Percentiles rank a stretch among this genome's conserved stretches.
phyloP scores from a whole-genome alignment of 2,329 filamentous ascomycete genomes.

The Apiospora kogelbergensis region DNA sequence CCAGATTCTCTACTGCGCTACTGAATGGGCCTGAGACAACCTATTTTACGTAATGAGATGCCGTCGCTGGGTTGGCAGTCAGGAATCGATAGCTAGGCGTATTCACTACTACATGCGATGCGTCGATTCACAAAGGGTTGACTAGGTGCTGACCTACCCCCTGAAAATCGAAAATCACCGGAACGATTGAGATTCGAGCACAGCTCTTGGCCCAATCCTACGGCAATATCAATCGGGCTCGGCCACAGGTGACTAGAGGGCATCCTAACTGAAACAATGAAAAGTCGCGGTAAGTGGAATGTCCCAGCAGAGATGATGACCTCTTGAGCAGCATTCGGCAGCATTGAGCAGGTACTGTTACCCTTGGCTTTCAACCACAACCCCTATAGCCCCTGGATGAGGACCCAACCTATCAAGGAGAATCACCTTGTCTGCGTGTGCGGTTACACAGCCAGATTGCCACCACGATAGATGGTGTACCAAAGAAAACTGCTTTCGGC shows the following conservation, averaged over 20 bases:
- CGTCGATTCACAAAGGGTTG: conserved; percentile 44
- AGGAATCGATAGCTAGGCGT: conserved; percentile 33
- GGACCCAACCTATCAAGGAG: conserved; percentile 17
- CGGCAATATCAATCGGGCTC: not conserved
- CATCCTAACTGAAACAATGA: conserved; percentile 36
- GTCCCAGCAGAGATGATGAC: conserved; percentile 40
- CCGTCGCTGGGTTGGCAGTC: conserved; percentile 22
- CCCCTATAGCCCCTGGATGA: conserved; percentile 25
- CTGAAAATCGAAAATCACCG: conserved; percentile 41
- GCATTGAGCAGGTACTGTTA: conserved; percentile 24
- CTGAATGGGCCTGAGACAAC: conserved; percentile 29
- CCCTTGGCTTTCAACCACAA: conserved; percentile 19
- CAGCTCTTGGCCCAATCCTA: not conserved
- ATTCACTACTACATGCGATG: conserved; percentile 26
- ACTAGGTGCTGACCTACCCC: conserved; percentile 63
- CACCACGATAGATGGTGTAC: conserved; percentile 19
- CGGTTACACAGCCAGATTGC: conserved; percentile 14
- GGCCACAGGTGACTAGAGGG: not conserved
- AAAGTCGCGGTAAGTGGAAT: conserved; percentile 38
- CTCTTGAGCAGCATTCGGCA: conserved; percentile 31
- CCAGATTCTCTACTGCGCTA: conserved; percentile 24
- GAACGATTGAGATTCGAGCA: not conserved
- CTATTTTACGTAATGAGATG: conserved; percentile 21
- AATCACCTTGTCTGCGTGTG: conserved; percentile 20
- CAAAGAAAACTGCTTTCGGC: conserved; percentile 22